Evolutionary conservation across 2,329 filamentous ascomycete species (phyloP).

Genomic region (Claviceps paspali): DNA sequence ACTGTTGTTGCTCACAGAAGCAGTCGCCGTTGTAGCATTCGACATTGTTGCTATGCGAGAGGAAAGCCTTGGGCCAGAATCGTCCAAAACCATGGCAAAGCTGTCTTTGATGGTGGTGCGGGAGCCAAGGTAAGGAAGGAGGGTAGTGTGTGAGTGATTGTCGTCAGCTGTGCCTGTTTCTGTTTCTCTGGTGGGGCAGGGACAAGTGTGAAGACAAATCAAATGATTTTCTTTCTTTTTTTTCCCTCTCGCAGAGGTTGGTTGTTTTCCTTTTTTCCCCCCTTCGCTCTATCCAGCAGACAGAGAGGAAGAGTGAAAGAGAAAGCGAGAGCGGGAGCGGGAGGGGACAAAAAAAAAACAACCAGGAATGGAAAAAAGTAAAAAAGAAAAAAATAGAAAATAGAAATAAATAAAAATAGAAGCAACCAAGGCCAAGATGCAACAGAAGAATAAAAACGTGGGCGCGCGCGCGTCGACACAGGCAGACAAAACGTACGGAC

Average conservation of each 20-base stretch:
- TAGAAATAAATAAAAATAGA: too few species aligned
- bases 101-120: neutral
- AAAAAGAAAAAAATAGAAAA: too few species aligned
- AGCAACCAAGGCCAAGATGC: too few species aligned
- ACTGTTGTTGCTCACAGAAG: constrained; percentile 12
- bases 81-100: constrained; percentile 25
- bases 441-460: too few species aligned
- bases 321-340: neutral
- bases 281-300: too few species aligned
- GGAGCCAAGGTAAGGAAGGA: neutral
- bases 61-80: constrained; percentile 22
- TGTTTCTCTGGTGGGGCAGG: neutral
- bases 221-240: neutral
- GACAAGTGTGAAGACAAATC: neutral
- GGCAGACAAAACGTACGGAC: too few species aligned
- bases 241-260: too few species aligned
- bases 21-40: constrained; percentile 17
- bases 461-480: too few species aligned
- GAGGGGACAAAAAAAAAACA: too few species aligned
- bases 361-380: too few species aligned
- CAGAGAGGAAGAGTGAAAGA: neutral
- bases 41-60: constrained; percentile 21
- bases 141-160: constrained; percentile 4
- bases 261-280: too few species aligned
- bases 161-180: constrained; percentile 1